These are phyloP conservation scores for Marasmius tenuissimus DNA, from an alignment of 1,284 basidiomycete species.

Conservation along the genomic window DNA sequence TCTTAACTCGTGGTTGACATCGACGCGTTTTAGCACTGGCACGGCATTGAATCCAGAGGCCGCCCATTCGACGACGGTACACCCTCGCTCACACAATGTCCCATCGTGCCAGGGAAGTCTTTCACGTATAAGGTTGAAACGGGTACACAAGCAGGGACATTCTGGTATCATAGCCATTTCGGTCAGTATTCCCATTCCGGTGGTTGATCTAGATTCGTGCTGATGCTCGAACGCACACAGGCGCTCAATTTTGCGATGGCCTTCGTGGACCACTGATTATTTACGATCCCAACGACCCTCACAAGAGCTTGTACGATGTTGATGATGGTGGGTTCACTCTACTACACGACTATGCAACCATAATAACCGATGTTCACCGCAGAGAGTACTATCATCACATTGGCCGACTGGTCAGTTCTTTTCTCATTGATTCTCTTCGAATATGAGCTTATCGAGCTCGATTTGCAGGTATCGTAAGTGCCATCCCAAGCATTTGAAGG, in stretches of 20 bases:
- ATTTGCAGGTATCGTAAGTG: neutral
- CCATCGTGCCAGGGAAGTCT: slow-evolving; percentile 33
- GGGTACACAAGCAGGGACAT: slow-evolving; percentile 24
- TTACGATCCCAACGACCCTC: slow-evolving; percentile 14
- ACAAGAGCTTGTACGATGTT: slow-evolving; percentile 12
- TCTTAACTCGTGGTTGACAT: neutral
- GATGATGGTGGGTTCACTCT: slow-evolving; percentile 6
- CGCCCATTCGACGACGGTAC: slow-evolving; percentile 40
- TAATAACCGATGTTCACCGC: neutral
- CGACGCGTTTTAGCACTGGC: slow-evolving; percentile 43
- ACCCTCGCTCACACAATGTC: slow-evolving; percentile 43
- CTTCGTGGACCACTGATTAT: slow-evolving; percentile 13
- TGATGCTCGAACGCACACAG: neutral
- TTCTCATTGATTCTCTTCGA: too few relatives aligned
- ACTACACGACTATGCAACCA: slow-evolving; percentile 13
- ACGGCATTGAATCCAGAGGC: slow-evolving; percentile 41
- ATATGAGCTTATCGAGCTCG: too few relatives aligned
- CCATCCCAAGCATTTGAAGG: neutral
- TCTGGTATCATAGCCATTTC: slow-evolving; percentile 23
- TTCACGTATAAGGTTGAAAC: slow-evolving; percentile 32
- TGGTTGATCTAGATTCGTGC: neutral
- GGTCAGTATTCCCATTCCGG: neutral
- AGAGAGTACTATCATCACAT: slow-evolving; percentile 13
- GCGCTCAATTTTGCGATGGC: slow-evolving; percentile 14
- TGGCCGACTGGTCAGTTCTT: slow-evolving; percentile 13